A percentile compares a stretch with the other conserved stretches of the same genome.
phyloP scores from a whole-genome alignment of 257 asterid genomes.

The Oldenlandia corymbosa region DNA sequence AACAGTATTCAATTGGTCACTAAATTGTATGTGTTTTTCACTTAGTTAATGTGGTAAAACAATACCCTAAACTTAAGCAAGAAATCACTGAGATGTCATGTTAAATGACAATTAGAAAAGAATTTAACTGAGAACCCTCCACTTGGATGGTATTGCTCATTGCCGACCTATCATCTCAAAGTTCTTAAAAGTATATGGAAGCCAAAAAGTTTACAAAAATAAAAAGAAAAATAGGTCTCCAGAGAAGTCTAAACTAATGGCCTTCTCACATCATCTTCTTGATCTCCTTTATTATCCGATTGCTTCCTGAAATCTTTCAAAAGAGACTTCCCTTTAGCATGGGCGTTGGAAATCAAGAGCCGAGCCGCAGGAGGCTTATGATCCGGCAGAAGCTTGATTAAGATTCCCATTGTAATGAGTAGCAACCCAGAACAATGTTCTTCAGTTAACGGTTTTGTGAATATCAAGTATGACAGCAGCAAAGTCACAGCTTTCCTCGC shows the following conservation, averaged over 20 bases:
- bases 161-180: no score
- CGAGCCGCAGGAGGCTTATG: slow-evolving; percentile 37
- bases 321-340: slow-evolving; percentile 11
- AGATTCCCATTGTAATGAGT: slow-evolving; percentile 63
- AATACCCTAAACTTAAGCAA: not conserved
- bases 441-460: slow-evolving; percentile 76
- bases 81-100: no score
- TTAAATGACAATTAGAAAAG: not conserved
- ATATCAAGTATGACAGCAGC: slow-evolving; percentile 61
- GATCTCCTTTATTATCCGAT: slow-evolving; percentile 21
- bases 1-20: not conserved
- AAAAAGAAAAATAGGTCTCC: no score
- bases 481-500: slow-evolving; percentile 92
- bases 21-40: not conserved
- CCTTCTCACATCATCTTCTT: slow-evolving; percentile 50
- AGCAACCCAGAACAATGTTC: slow-evolving; percentile 71
- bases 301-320: slow-evolving; percentile 23
- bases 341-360: slow-evolving; percentile 2
- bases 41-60: not conserved
- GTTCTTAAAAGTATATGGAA: no score
- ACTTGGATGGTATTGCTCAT: no score
- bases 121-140: not conserved
- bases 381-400: slow-evolving; percentile 60
- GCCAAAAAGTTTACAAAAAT: no score
- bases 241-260: slow-evolving; percentile 38